Percentiles rank a stretch among this genome's conserved stretches.
Conservation (phyloP, 305 asterid genomes). For the Petunia hybrid region DNA sequence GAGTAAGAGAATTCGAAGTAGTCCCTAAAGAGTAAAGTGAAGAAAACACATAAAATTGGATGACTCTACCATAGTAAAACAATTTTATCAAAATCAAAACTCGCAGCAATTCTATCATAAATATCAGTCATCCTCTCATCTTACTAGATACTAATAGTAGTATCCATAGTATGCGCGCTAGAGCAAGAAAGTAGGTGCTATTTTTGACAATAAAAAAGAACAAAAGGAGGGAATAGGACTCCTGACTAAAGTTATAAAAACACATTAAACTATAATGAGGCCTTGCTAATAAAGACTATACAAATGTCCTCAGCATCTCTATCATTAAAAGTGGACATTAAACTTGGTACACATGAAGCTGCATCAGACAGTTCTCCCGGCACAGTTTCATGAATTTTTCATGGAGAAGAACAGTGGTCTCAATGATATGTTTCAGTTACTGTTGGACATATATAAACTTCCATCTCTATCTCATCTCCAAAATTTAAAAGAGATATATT, state of each 20-base stretch:
- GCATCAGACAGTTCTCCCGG: conserved; percentile 10
- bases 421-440: no score
- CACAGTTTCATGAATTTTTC: not conserved
- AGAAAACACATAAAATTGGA: not conserved
- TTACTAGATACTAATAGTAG: not conserved
- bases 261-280: not conserved
- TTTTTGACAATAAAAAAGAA: no score
- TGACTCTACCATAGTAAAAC: not conserved
- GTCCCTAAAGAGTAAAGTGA: not conserved
- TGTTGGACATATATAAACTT: not conserved
- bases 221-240: not conserved
- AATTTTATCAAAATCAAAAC: not conserved
- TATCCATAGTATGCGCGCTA: not conserved
- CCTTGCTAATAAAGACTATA: conserved; percentile 11
- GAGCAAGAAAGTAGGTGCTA: not conserved
- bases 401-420: not conserved
- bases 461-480: no score
- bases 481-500: not conserved
- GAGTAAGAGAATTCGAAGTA: not conserved
- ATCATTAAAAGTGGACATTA: not conserved
- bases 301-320: not conserved
- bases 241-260: not conserved
- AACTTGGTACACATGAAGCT: conserved; percentile 13
- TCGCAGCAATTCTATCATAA: not conserved
- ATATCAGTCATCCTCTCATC: not conserved